phyloP scores from a whole-genome alignment of 2,329 filamentous ascomycete species.

The Purpureocillium takamizusanense region DNA sequence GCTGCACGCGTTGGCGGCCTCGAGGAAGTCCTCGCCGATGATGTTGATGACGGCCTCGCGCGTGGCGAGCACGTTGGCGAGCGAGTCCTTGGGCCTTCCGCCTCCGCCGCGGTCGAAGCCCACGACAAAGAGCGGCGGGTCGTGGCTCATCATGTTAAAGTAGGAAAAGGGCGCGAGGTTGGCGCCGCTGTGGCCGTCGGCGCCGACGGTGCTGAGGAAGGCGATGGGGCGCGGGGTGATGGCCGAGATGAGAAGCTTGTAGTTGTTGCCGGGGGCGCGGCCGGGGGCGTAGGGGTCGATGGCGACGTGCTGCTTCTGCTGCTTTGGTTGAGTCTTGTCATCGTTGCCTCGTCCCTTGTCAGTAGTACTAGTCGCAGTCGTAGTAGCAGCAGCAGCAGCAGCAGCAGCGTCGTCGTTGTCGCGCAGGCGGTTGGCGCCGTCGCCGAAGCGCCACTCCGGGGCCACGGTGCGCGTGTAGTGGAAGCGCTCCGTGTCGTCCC shows the following conservation, averaged over 20 bases:
- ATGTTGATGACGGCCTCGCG: constrained; percentile 81
- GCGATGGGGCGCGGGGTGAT: constrained; percentile 77
- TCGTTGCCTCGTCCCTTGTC: too few relatives aligned
- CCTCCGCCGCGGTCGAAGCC: constrained; percentile 35
- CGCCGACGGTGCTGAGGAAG: constrained; percentile 45
- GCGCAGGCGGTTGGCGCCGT: constrained; percentile 50
- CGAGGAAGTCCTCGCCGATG: constrained; percentile 73
- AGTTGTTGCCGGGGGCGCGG: constrained; percentile 63
- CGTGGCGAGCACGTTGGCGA: constrained; percentile 63
- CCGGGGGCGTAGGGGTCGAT: constrained; percentile 75
- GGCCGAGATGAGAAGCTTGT: constrained; percentile 82
- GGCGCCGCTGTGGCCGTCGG: constrained; percentile 48
- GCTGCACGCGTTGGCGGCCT: constrained; percentile 76
- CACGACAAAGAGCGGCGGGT: constrained; percentile 73
- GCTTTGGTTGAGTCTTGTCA: too few relatives aligned
- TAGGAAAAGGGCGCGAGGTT: constrained; percentile 89
- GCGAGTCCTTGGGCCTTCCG: constrained; percentile 55
- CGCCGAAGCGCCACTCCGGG: constrained; percentile 57
- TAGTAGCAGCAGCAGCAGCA: too few relatives aligned
- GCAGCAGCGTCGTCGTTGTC: constrained; percentile 11
- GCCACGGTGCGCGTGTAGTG: constrained; percentile 54
- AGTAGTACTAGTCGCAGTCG: too few relatives aligned
- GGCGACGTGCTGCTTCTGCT: constrained; percentile 45
- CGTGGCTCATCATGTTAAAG: constrained; percentile 74
- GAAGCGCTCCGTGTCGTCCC: constrained; percentile 38